Base-by-base conservation (phyloP, 2,329 filamentous ascomycete genomes). In the Botryosphaeria dothidea region DNA sequence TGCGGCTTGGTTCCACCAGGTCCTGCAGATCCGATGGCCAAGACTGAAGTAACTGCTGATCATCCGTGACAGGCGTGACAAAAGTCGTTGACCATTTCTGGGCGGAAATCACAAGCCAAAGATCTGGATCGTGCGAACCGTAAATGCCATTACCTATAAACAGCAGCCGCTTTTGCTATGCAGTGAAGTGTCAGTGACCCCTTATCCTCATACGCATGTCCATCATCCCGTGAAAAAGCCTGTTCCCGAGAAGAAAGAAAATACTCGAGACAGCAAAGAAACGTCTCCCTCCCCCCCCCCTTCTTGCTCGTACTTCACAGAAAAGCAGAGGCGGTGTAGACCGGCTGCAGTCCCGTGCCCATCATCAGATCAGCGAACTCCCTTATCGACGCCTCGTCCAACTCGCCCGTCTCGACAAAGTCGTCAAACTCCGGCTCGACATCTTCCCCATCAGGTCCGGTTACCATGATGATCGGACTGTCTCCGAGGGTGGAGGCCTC, bases 111-210 rank as follows among this genome's bases (percentile, higher is more conserved):
- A 54, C 2, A 54, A 38, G 8, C 5, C 3, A 17, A 27, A 31
- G n/a, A n/a, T n/a, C 25, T 3, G 36, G 25, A 27, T 41, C 34
- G 45, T 58, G 21, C 41, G 41, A 60, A 31, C 41, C 38, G 27
- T 60, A 11, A 43, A 60, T 60, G 56, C 56, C 41, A 60, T 60
- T 60, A 46, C 25, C 56, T 60, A 60, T 60, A 21, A 31, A 60
- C 41, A 60, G 25, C 38, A 25, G 27, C 56, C n/a, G n/a, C 13
- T 60, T 60, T 60, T 60, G 25, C 43, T 31, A 60, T 60, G 56
- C 56, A 60, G 41, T 60, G 19, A 23, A 60, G 27, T 60, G 27
- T 41, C 29, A 46, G 29, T 31, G 13, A 48, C 34, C 27, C 21
- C n/a, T 31, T 27, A 13, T 15, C 56, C 27, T 52, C 49, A 36